Evolutionary conservation across 202 grass and related monocot species (phyloP).

Genomic region (Zizania palustris): DNA sequence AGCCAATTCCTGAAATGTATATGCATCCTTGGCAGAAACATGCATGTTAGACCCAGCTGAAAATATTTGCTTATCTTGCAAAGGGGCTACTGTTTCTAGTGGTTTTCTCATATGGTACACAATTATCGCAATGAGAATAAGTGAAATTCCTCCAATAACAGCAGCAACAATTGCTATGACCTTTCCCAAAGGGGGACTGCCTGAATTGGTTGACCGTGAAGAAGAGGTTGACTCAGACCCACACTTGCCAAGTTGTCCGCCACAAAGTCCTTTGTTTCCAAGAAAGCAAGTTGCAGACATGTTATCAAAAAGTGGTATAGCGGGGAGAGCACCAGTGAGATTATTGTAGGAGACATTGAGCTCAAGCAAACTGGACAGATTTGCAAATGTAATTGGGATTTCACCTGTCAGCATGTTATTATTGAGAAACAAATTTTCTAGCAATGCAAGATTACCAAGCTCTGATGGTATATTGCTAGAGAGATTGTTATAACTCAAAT

Average conservation of each 20-base stretch:
- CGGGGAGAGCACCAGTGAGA: constrained; percentile 77
- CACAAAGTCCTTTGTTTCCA: constrained; percentile 94
- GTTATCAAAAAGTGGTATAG: constrained; percentile 74
- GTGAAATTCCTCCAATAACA: constrained; percentile 82
- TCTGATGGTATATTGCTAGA: constrained; percentile 82
- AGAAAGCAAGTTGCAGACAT: constrained; percentile 76
- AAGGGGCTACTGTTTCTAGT: constrained; percentile 78
- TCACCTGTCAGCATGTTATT: constrained; percentile 84
- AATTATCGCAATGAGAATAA: constrained; percentile 89
- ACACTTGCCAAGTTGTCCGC: constrained; percentile 83
- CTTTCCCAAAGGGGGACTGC: constrained; percentile 55
- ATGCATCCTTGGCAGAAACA: constrained; percentile 70
- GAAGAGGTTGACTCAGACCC: constrained; percentile 47
- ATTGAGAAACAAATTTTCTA: constrained; percentile 83
- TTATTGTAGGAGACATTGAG: constrained; percentile 93
- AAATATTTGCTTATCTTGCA: constrained; percentile 77
- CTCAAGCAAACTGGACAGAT: constrained; percentile 86
- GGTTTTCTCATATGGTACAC: constrained; percentile 88
- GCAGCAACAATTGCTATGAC: constrained; percentile 89
- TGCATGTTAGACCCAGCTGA: constrained; percentile 57
- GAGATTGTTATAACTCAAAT: constrained; percentile 89
- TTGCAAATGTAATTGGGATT: constrained; percentile 89
- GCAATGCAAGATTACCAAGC: constrained; percentile 85
- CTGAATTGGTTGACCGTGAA: constrained; percentile 45
- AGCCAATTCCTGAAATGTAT: constrained; percentile 86